Evolutionary conservation across 73 alveolate species (phyloP).

Genomic region (Paramecium sexaurelia): DNA sequence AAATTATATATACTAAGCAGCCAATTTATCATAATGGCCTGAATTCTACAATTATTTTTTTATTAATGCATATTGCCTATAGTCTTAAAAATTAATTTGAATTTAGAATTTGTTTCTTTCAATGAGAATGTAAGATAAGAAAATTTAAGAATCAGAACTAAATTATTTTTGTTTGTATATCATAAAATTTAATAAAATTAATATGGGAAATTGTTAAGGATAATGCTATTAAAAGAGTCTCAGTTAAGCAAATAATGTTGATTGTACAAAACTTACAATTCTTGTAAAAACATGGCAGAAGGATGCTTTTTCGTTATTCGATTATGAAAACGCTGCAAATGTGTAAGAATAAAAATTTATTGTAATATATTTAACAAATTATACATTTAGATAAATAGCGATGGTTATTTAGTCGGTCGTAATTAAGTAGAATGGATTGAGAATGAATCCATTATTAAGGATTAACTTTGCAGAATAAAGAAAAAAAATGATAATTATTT

Average conservation of each 20-base stretch:
- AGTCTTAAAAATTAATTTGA: neutral
- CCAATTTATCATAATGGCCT: neutral
- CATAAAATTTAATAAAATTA: neutral
- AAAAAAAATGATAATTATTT: constrained; percentile 5
- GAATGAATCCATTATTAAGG: neutral
- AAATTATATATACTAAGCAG: too few relatives aligned
- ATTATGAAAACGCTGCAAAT: constrained; percentile 21
- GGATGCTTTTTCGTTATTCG: constrained; percentile 36
- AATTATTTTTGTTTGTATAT: neutral
- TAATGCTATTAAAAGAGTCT: neutral
- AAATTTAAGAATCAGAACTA: neutral
- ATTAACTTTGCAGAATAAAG: neutral
- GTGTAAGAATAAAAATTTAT: neutral
- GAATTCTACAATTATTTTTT: neutral
- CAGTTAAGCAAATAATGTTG: neutral
- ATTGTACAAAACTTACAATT: neutral
- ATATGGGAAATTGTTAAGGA: constrained; percentile 52
- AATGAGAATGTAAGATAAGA: neutral
- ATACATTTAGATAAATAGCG: neutral
- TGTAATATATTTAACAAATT: neutral
- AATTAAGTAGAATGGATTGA: constrained; percentile 7
- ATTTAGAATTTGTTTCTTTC: neutral
- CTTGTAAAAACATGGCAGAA: constrained; percentile 44
- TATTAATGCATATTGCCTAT: neutral
- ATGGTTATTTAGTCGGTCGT: neutral